Conservation (phyloP, 768 basidiomycete species). For the Auricularia auricula-judae region DNA sequence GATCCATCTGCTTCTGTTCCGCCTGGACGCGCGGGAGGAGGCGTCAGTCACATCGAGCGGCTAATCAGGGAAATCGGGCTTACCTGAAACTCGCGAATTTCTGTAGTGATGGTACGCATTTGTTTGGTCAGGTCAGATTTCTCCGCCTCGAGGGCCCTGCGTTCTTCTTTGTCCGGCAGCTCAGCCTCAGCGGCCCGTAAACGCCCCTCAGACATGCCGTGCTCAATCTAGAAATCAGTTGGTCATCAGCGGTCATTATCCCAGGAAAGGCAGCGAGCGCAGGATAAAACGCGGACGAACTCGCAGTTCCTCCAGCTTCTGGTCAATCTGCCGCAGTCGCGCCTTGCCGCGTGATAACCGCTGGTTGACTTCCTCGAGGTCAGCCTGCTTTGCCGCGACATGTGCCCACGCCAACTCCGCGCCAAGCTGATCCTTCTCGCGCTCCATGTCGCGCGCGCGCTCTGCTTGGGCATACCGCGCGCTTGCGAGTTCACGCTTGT, state of each 20-base stretch:
- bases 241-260: too few relatives aligned
- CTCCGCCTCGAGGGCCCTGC: slow-evolving; percentile 32
- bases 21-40: not conserved
- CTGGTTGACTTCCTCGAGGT: not conserved
- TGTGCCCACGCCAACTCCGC: slow-evolving; percentile 87
- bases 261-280: too few relatives aligned
- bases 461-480: slow-evolving; percentile 60
- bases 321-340: not conserved
- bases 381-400: slow-evolving; percentile 53
- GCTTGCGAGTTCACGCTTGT: slow-evolving; percentile 43
- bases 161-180: slow-evolving; percentile 29
- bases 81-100: not conserved
- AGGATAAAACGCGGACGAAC: not conserved
- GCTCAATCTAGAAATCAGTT: not conserved
- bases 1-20: not conserved
- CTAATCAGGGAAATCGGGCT: not conserved
- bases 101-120: not conserved
- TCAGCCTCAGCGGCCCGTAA: slow-evolving; percentile 24
- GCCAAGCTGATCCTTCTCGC: slow-evolving; percentile 59
- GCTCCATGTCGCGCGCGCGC: slow-evolving; percentile 60
- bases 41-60: not conserved
- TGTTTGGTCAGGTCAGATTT: not conserved
- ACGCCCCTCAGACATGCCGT: not conserved
- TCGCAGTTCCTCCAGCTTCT: not conserved
- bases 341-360: not conserved